These are phyloP conservation scores for Polymyxa betae DNA, from an alignment of 208 protist genomes.

Conservation along the genomic window DNA sequence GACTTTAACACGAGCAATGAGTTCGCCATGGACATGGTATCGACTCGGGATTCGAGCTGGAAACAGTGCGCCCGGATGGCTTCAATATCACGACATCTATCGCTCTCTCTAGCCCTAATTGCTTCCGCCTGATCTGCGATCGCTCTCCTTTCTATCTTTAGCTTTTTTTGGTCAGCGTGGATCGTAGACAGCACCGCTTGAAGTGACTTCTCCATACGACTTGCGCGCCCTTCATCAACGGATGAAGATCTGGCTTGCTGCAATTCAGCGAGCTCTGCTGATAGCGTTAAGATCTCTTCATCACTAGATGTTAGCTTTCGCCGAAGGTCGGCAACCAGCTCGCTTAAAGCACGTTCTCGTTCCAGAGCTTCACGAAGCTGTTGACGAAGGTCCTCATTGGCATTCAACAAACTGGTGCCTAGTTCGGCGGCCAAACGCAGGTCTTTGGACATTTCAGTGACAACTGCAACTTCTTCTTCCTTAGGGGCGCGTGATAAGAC, in stretches of 20 bases:
- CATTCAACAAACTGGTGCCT: background rate
- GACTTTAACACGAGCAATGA: background rate
- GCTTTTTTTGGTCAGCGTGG: background rate
- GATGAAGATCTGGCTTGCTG: background rate
- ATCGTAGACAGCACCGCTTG: background rate
- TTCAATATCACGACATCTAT: background rate
- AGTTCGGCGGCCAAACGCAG: conserved; percentile 3
- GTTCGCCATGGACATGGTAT: background rate
- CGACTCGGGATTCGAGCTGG: background rate
- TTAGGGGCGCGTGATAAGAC: background rate
- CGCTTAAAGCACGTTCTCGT: background rate
- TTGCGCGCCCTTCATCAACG: background rate
- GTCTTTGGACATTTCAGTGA: conserved; percentile 18
- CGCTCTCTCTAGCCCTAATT: background rate
- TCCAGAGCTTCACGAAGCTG: conserved; percentile 1
- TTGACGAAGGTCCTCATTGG: background rate
- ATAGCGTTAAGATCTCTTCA: conserved; percentile 31
- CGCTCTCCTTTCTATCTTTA: background rate
- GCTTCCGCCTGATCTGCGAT: background rate
- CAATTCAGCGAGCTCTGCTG: background rate
- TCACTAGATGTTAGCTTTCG: background rate
- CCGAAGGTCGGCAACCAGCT: background rate
- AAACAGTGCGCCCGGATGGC: background rate
- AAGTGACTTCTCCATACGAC: background rate
- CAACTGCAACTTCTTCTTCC: background rate